Evolutionary conservation across 2,329 filamentous ascomycete genomes (phyloP).

Genomic region (Pseudogymnoascus sp.): DNA sequence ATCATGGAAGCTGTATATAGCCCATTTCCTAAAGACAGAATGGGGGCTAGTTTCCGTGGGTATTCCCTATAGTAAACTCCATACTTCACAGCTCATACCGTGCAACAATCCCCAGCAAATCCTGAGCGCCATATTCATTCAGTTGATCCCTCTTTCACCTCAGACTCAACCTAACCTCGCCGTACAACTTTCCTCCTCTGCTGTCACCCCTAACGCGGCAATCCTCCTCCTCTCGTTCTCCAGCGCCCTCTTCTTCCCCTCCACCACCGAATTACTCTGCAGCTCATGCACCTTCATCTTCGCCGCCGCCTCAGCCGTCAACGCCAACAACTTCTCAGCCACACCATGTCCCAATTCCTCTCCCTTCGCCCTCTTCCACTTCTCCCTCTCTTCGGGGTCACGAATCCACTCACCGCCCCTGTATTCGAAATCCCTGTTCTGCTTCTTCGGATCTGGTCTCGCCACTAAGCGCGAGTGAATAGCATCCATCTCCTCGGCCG

Average conservation of each 20-base stretch:
- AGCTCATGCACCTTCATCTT: conserved; percentile 20
- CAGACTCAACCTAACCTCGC: not conserved
- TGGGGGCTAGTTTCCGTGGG: not conserved
- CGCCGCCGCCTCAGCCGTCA: conserved; percentile 21
- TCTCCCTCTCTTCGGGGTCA: conserved; percentile 4
- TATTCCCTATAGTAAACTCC: not conserved
- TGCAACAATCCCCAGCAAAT: not conserved
- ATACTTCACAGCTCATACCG: not conserved
- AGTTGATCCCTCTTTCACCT: not conserved
- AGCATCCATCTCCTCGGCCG: not conserved
- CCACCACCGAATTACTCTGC: conserved; percentile 13
- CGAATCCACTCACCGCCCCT: not conserved
- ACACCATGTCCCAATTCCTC: conserved; percentile 33
- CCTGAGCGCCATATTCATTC: not conserved
- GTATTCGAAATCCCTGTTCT: not conserved
- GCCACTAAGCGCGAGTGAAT: not conserved
- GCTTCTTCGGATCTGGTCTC: not conserved
- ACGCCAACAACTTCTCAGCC: conserved; percentile 30
- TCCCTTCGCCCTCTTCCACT: conserved; percentile 32
- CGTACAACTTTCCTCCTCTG: not conserved
- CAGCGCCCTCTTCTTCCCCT: conserved; percentile 2
- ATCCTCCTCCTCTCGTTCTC: not conserved
- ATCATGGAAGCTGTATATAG: not conserved
- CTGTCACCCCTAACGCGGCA: not conserved
- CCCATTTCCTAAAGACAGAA: not conserved